These are phyloP conservation scores for Fraxinus americana DNA, from an alignment of 257 asterid species.

Conservation along the genomic window DNA sequence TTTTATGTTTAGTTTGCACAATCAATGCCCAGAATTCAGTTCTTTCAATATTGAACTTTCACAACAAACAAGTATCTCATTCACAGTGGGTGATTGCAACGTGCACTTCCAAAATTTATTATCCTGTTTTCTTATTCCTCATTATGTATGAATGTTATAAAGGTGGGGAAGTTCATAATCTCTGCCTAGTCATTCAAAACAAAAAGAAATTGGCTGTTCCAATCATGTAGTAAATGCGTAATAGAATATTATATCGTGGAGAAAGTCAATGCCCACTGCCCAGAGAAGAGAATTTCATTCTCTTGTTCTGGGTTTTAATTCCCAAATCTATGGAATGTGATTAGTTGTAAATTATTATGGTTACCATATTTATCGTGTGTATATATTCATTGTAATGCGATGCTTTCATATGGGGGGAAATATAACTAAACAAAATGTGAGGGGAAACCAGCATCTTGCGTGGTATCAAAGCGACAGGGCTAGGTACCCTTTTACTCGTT, in stretches of 20 bases:
- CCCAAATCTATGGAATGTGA: background rate
- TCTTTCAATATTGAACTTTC: constrained; percentile 9
- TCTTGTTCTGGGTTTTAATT: background rate
- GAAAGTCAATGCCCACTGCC: background rate
- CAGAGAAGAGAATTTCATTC: background rate
- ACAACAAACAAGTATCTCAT: background rate
- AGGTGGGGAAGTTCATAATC: background rate
- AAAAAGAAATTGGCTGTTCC: constrained; percentile 12
- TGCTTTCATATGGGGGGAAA: background rate
- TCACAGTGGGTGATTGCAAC: background rate
- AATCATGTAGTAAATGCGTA: background rate
- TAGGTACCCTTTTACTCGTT: background rate
- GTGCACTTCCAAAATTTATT: background rate
- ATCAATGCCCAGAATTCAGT: constrained; percentile 12
- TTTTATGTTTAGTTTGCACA: constrained; percentile 8
- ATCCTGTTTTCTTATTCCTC: background rate
- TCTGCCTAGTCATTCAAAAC: constrained; percentile 6
- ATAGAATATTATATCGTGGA: background rate
- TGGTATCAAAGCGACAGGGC: background rate
- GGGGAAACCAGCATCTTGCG: background rate
- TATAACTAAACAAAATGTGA: background rate
- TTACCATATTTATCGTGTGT: background rate
- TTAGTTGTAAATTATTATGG: background rate
- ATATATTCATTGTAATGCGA: background rate
- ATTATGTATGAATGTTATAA: background rate